These are phyloP conservation scores for Volvox africanus DNA, from an alignment of 139 green algal genomes.

Conservation along the genomic window DNA sequence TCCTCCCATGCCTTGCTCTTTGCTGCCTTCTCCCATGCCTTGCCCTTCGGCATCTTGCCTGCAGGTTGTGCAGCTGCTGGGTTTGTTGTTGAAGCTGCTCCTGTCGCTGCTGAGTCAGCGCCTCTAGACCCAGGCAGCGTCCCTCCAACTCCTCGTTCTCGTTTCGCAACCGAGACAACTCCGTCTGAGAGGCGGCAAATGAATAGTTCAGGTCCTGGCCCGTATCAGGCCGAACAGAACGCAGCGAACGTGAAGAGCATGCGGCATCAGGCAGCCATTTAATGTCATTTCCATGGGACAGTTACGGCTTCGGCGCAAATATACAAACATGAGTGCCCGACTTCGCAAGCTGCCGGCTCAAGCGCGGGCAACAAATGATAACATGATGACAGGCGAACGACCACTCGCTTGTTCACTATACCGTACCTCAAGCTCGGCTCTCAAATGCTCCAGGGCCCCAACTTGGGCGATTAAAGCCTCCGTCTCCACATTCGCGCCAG, in stretches of 20 bases:
- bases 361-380: too few relatives aligned
- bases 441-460: neutral
- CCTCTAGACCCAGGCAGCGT: constrained; percentile 42
- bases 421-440: neutral
- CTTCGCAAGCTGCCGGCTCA: too few relatives aligned
- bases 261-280: too few relatives aligned
- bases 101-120: constrained; percentile 19
- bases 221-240: too few relatives aligned
- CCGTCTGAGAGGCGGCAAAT: neutral
- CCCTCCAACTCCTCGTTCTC: constrained; percentile 50
- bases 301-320: too few relatives aligned
- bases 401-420: neutral
- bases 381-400: too few relatives aligned
- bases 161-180: constrained; percentile 11
- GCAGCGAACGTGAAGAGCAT: too few relatives aligned
- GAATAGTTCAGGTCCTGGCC: too few relatives aligned
- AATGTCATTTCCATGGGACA: too few relatives aligned
- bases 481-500: neutral
- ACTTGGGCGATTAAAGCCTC: neutral
- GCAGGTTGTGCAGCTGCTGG: constrained; percentile 12
- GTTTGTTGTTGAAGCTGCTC: constrained; percentile 25
- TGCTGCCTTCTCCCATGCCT: neutral
- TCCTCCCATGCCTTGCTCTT: neutral
- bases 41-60: neutral
- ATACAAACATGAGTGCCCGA: too few relatives aligned